Evolutionary conservation across 805 yeast genomes (phyloP).

Genomic region (Candida pseudofarinosa): DNA sequence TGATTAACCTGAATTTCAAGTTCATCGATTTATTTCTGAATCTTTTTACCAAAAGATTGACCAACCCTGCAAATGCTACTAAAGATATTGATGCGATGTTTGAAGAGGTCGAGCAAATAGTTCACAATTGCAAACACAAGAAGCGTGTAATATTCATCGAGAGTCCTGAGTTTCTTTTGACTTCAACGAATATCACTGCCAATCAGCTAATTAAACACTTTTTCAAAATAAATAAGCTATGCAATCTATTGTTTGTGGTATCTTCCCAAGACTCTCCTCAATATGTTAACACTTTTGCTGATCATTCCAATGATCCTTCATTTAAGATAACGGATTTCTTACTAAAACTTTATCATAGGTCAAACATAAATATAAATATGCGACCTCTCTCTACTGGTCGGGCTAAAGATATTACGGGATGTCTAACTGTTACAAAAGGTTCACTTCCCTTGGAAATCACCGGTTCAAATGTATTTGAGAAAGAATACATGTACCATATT

Average conservation of each 20-base stretch:
- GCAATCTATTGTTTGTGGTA: slow-evolving; percentile 34
- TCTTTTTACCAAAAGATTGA: slow-evolving; percentile 34
- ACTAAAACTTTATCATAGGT: slow-evolving; percentile 44
- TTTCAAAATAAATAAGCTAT: slow-evolving; percentile 25
- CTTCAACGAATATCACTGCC: slow-evolving; percentile 36
- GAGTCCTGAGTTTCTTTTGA: slow-evolving; percentile 43
- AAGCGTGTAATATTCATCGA: slow-evolving; percentile 39
- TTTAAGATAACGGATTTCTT: slow-evolving; percentile 47
- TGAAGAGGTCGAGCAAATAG: slow-evolving; percentile 9
- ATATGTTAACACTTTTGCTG: slow-evolving; percentile 23
- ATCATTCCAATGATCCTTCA: slow-evolving; percentile 24
- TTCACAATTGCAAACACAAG: slow-evolving; percentile 5
- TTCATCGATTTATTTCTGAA: slow-evolving; percentile 46
- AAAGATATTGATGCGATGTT: slow-evolving; percentile 15
- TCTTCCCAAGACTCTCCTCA: slow-evolving; percentile 34
- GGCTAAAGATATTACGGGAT: slow-evolving; percentile 79
- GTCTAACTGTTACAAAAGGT: slow-evolving; percentile 58
- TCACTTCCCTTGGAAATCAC: slow-evolving; percentile 29
- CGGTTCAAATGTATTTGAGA: slow-evolving; percentile 41
- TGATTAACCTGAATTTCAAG: slow-evolving; percentile 20
- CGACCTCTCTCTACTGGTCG: slow-evolving; percentile 75
- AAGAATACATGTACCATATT: slow-evolving; percentile 58
- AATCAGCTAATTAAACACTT: slow-evolving; percentile 32
- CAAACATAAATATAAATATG: slow-evolving; percentile 50
- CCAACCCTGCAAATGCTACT: slow-evolving; percentile 15